Base-by-base conservation (phyloP, 495 filamentous ascomycete species). In the Penicilliopsis zonata region DNA sequence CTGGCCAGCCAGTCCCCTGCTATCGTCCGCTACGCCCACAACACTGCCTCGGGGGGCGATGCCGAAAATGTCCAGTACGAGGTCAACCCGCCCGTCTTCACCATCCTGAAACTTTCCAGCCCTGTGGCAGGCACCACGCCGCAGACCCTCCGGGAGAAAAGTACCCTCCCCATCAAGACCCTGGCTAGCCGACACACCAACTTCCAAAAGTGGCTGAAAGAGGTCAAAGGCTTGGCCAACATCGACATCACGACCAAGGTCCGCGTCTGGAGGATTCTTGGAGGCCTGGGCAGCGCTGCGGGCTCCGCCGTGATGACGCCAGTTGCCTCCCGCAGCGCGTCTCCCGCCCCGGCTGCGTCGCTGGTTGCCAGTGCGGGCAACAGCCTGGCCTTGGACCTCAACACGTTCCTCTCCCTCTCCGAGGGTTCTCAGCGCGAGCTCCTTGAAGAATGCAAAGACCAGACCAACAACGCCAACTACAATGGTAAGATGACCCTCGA, bases 51-150 rank as follows among this genome's bases (percentile, higher is more conserved):
- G 2, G 59, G 70, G 24, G 65, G 68, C 10, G 59, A 54, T 2
- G 56, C 58, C 5, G 53, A 70, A 15, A 86, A 94, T 34, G 50
- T 94, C 6, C 69, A 81, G 45, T 88, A 80, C 42, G 90, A 98
- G 50, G 63, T 82, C 19, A 71, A 86, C 43, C 92, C 87, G 13
- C 86, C 83, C 1, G 69, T 94, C 13, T 83, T 94, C 56, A 86
- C 79, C 1, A 70, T 98, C 26, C 72, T 92, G 42, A 86, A 86
- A 40, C 61, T 96, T 7, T 69, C 72, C 42, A 69, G 70, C 36
- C 57, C 55, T 21, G 63, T 66, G 13, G 50, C 60, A n/a, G 67
- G 53, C 6, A 72, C 67, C n/a, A 70, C 78, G 4, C 62, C 67
- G 9, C 66, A 77, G 38, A 50, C 65, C 2, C 44, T 82, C 36